Base-by-base conservation (phyloP, 2,329 filamentous ascomycete genomes). In the Coniochaeta ligniaria region DNA sequence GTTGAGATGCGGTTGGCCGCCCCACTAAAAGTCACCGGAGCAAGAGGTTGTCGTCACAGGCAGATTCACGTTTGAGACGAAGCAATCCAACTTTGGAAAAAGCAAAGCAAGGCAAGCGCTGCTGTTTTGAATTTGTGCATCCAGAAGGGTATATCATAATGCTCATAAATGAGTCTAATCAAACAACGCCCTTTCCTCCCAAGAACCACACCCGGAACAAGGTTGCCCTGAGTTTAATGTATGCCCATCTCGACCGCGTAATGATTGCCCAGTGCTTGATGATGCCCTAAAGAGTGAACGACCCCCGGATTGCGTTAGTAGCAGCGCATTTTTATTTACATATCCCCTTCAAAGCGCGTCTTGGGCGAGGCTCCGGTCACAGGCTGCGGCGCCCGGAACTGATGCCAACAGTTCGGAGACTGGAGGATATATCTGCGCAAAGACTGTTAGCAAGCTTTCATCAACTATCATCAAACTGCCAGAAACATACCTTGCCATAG, bases 401-500 rank as follows among this genome's bases (percentile, higher is more conserved):
- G 81, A 71, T 91, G 87, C 88, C 89, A 92, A 72, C 86, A 90
- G 68, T 89, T 89, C 6, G 89, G 89, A 12, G 87, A 85, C 71
- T 90, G 87, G 28, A 92, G 76, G 60, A 91, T 91, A 67, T 91
- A 91, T 68, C 83, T 83, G 59, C 8, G n/a, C 14, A 24, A 5
- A 14, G 12, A 3, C 14, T 17, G 31, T 57, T 26, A 35, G 54
- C 58, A 33, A 41, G 17, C 6, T 11, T 36, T 59, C n/a, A 26
- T 28, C 17, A 43, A 26, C 20, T 58, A 38, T 4, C 7, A 36
- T 22, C 38, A 43, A 43, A 16, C 5, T 28, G 67, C 60, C 36
- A 36, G 35, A 9, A 41, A 85, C 85, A 71, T 87, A 92, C 83
- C 92, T 87, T 68, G 92, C 91, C 95, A 99, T 99, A 14, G 93